Base-by-base conservation (phyloP, 75 land plant species). In the Cupressus sempervirens region DNA sequence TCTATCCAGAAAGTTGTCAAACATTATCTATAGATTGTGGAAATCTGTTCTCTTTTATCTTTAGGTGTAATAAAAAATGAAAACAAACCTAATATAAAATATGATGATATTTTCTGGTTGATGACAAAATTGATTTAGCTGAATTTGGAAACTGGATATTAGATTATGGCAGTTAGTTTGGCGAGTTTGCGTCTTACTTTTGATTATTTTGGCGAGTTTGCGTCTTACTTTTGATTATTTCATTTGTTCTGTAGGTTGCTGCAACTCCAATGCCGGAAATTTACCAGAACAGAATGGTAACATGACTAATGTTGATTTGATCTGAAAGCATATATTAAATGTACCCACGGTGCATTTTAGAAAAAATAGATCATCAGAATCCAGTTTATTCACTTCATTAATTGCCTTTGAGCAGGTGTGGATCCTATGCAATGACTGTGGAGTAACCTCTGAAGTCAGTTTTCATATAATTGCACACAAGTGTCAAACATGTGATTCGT, bases 371-470 rank as follows among this genome's bases (percentile, higher is more conserved):
- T 32, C 13, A 72, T 3, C 12, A 35, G 12, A 72, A 14, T 72
- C 45, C 5, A 32, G 35, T 72, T 10, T 62, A 30, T 72, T 30
- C 12, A 72, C 32, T 29, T 72, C 32, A 32, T 72, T 72, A 13
- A 7, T 82, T 82, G 16, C 26, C 43, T 36, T 30, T 6, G 73
- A 76, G 53, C 87, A 94, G 95, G 93, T 95, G 1, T 92, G 92
- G 91, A 93, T 96, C 73, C 91, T 95, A 14, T 96, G 98, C 92
- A 96, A 96, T 84, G 98, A 96, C 65, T 94, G 98, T 86, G 91
- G 91, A 16, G 88, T 87, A 15, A 89, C 83, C 20, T 88, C 89
- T 29, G 87, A 90, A 50, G 98, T 96, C 0, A 81, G 76, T 0
- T 96, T 92, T 83, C 98, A 96, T 54, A n/a, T 91, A 52, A 53